Evolutionary conservation across 2,329 filamentous ascomycete species (phyloP), one percentile per base, ranked within the genome.

Genomic region (Claviceps sp.): DNA sequence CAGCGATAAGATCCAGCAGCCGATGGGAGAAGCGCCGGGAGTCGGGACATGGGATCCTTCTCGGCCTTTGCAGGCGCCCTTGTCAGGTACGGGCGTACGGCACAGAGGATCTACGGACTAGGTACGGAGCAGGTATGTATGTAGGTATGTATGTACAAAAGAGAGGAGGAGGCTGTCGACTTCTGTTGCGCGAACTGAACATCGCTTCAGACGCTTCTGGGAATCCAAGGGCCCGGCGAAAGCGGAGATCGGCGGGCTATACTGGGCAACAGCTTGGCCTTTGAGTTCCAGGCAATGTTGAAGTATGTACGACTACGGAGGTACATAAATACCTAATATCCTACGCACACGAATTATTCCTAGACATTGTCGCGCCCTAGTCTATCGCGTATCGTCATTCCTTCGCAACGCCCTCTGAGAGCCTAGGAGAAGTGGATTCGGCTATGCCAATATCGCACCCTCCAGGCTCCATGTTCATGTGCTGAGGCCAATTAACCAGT

Each of bases 401-500:
- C 24, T 44, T 41, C 47, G 47, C 42, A 26, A 52, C 50, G 46
- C 26, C 38, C n/a, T 48, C 13, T 16, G 17, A 7, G 50, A 42
- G 43, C 22, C 22, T 34, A 39, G 19, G 16, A 43, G 34, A 34
- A 34, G 41, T 37, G 43, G 43, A 46, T 30, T 40, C n/a, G 43
- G 16, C 43, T 11, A 22, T 34, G 24, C 6, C 45, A 34, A 37
- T 47, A 30, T 16, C 30, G 43, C 24, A 14, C 43, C 43, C 30
- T 47, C 45, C 45, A 19, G 22, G 22, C 22, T 22, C 22, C 22
- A 22, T 37, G 41, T 50, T 5, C 22, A 37, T 46, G 5, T 45
- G 47, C 41, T 34, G 47, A 41, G 48, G 24, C 24, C n/a, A 43
- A 50, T 8, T 10, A 47, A 40, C 54, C 54, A 55, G 49, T 55